Evolutionary conservation across 176 grass and related monocot species (phyloP).

Genomic region (Cenchrus fungigraminus): DNA sequence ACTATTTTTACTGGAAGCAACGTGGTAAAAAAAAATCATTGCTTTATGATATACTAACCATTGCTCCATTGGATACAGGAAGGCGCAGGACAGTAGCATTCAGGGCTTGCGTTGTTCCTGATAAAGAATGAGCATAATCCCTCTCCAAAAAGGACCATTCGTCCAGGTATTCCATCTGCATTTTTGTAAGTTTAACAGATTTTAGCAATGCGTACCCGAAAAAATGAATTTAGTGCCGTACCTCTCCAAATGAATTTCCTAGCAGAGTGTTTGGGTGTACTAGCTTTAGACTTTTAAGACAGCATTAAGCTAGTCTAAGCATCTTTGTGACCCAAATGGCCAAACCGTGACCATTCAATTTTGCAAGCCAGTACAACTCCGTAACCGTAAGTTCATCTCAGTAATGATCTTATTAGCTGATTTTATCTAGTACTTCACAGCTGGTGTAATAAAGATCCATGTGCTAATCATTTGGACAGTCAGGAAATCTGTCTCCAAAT

Average conservation of each 20-base stretch:
- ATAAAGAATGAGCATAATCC: conserved; percentile 61
- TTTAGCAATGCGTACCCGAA: neutral
- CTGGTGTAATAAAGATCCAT: neutral
- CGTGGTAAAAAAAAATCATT: neutral
- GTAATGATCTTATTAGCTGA: neutral
- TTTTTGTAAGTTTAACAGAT: neutral
- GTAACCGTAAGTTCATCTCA: neutral
- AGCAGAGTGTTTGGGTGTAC: neutral
- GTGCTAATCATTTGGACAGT: neutral
- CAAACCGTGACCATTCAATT: conserved; percentile 17
- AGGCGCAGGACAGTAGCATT: conserved; percentile 55
- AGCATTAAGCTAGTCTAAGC: neutral
- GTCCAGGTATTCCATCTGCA: conserved; percentile 70
- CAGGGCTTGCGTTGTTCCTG: conserved; percentile 55
- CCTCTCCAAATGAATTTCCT: too few species aligned
- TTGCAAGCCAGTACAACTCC: neutral
- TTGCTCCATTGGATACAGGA: conserved; percentile 64
- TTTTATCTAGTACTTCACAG: neutral
- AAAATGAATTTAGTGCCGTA: neutral
- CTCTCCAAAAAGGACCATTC: conserved; percentile 65
- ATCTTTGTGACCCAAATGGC: neutral
- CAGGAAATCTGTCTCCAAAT: neutral
- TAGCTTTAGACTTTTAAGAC: neutral
- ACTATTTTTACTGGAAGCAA: neutral
- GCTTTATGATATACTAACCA: conserved; percentile 42